Base-by-base conservation (phyloP, 805 yeast genomes). In the Saccharomycopsis vini region DNA sequence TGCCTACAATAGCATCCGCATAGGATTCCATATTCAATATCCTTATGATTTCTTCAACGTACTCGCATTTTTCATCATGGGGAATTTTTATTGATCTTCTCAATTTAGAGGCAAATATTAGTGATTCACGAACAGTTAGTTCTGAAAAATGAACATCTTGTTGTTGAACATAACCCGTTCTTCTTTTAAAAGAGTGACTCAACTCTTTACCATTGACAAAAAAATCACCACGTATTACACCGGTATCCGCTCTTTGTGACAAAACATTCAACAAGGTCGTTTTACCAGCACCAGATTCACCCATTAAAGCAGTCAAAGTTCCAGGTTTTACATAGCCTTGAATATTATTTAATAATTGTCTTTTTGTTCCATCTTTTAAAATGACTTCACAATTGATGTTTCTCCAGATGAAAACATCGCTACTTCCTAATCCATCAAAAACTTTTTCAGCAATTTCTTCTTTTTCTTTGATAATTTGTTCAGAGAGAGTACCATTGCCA, bases 301-400 rank as follows among this genome's bases (percentile, higher is more conserved):
- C 80, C 78, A 75, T 73, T 23, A 75, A 57, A 10, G 72, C 75
- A 21, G 73, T 69, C 48, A 71, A 57, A 9, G 79, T 76, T 44
- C 88, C 88, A 13, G 86, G 84, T 56, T 75, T 73, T 46, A 79
- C 82, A 69, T 76, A 80, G 23, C 88, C 88, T 50, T 73, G 73
- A 24, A 49, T 45, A 19, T 49, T 37, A 26, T 46, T 3, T 16
- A 49, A 36, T 22, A 62, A 52, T 33, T 62, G 53, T 38, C 72
- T 56, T 3, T 57, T 49, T 35, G 59, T 61, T 3, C 66, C 66
- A 50, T 57, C 61, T 49, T 68, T 69, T 21, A 50, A 52, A 46
- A 75, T 74, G 52, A 79, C 73, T 31, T 65, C 70, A 53, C 77
- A 79, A 50, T 69, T 60, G 12, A 79, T 73, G 52, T 78, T 60